These are phyloP conservation scores for Mycena belliarum DNA, from an alignment of 768 basidiomycete genomes.

Conservation along the genomic window DNA sequence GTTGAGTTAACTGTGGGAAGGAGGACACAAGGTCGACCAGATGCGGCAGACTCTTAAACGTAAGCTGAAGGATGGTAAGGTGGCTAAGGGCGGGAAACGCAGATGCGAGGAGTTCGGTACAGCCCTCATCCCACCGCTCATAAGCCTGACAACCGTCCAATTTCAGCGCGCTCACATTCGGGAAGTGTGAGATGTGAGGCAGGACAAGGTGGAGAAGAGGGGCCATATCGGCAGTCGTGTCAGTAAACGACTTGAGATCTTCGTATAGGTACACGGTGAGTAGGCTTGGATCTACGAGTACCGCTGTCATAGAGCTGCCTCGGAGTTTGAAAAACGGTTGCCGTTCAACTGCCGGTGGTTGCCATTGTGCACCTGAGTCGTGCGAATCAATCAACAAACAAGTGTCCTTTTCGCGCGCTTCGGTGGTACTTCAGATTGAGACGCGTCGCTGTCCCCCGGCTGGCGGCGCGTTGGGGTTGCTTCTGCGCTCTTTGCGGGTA, in stretches of 20 bases:
- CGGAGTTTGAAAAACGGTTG: too few species aligned
- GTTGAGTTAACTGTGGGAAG: conserved; percentile 10
- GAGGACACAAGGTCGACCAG: conserved; percentile 18
- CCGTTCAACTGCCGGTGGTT: too few species aligned
- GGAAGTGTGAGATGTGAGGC: conserved; percentile 16
- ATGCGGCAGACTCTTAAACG: conserved; percentile 11
- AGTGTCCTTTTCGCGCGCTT: too few species aligned
- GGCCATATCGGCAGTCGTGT: neutral
- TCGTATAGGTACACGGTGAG: conserved; percentile 10
- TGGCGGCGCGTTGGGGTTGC: too few species aligned
- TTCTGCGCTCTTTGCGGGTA: too few species aligned
- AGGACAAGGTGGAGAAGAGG: conserved; percentile 16
- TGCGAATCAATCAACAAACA: too few species aligned
- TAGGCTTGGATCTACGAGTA: too few species aligned
- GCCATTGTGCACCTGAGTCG: too few species aligned
- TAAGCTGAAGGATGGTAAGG: conserved; percentile 5
- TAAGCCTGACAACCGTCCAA: conserved; percentile 16
- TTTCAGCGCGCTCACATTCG: conserved; percentile 8
- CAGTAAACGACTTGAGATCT: conserved; percentile 1
- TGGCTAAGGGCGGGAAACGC: conserved; percentile 6
- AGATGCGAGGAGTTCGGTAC: conserved; percentile 13
- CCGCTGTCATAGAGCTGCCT: too few species aligned
- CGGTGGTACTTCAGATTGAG: too few species aligned
- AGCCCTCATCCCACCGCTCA: conserved; percentile 9
- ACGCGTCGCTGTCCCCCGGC: too few species aligned